Conservation (phyloP, 2,329 filamentous ascomycete genomes). For the Fusarium succisae region DNA sequence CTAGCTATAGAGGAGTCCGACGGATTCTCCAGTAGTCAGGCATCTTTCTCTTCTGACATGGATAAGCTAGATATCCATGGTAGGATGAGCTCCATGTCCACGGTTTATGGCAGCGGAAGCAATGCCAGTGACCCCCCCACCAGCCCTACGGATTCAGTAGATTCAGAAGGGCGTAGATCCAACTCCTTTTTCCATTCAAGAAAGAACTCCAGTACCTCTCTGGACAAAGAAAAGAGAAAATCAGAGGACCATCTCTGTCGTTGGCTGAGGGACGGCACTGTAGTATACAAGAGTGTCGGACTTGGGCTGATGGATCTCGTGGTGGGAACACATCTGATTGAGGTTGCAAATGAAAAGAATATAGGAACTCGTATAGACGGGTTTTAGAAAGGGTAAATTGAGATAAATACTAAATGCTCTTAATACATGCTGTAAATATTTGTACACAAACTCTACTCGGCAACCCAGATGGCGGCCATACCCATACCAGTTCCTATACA, state of each 20-base stretch:
- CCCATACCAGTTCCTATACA: slow-evolving; percentile 98
- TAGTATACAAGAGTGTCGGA: slow-evolving; percentile 75
- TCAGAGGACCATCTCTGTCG: slow-evolving; percentile 60
- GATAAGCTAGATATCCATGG: slow-evolving; percentile 50
- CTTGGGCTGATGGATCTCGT: slow-evolving; percentile 73
- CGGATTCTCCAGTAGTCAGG: slow-evolving; percentile 44
- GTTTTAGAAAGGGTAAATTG: slow-evolving; percentile 52
- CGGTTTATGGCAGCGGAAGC: slow-evolving; percentile 45
- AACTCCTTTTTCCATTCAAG: slow-evolving; percentile 47
- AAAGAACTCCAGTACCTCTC: slow-evolving; percentile 41
- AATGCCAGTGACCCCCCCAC: slow-evolving; percentile 37
- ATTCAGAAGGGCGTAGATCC: slow-evolving; percentile 45
- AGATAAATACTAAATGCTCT: slow-evolving; percentile 19
- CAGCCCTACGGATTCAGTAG: slow-evolving; percentile 47
- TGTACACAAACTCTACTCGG: slow-evolving; percentile 70
- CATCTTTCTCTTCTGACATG: slow-evolving; percentile 45
- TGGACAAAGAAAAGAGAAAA: slow-evolving; percentile 51
- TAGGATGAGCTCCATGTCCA: slow-evolving; percentile 53
- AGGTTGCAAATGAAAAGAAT: slow-evolving; percentile 63
- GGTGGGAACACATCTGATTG: slow-evolving; percentile 66
- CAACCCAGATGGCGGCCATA: slow-evolving; percentile 96
- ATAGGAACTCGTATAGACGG: slow-evolving; percentile 63
- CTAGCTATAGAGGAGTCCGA: slow-evolving; percentile 54
- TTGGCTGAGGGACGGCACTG: slow-evolving; percentile 70
- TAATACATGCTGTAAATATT: slow-evolving; percentile 38